A percentile compares a stretch with the other conserved stretches of the same genome.
phyloP scores from a whole-genome alignment of 1,284 basidiomycete species.

The Ceratobasidium sp. region DNA sequence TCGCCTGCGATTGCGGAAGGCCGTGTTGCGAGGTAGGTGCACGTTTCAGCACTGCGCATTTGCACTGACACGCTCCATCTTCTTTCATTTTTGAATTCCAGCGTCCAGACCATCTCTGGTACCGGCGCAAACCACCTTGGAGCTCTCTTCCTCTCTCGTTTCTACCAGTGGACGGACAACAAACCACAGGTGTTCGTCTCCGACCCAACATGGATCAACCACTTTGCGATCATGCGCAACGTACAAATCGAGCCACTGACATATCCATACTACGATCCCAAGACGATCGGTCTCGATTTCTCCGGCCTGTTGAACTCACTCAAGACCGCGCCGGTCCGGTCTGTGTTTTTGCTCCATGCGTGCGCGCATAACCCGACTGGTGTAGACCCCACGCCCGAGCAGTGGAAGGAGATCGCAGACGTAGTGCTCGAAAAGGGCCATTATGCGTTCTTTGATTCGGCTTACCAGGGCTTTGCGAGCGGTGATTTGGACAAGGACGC shows the following conservation, averaged over 20 bases:
- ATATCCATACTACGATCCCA: constrained; percentile 90
- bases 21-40: constrained; percentile 58
- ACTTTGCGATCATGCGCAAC: constrained; percentile 85
- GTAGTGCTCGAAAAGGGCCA: constrained; percentile 77
- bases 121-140: constrained; percentile 96
- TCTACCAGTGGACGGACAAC: constrained; percentile 72
- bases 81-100: constrained; percentile 50
- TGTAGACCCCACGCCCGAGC: constrained; percentile 86
- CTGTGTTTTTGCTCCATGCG: constrained; percentile 88
- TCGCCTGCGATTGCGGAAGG: constrained; percentile 75
- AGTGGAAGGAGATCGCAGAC: constrained; percentile 84
- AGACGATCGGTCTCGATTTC: constrained; percentile 88
- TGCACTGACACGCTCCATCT: background rate
- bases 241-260: constrained; percentile 79
- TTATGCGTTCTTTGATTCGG: constrained; percentile 93
- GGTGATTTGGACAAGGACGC: constrained; percentile 80
- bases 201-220: constrained; percentile 94
- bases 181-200: constrained; percentile 77
- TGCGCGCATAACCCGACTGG: constrained; percentile 97
- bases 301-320: constrained; percentile 72
- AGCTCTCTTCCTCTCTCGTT: constrained; percentile 83
- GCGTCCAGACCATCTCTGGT: constrained; percentile 91
- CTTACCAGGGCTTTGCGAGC: constrained; percentile 91
- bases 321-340: constrained; percentile 68
- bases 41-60: constrained; percentile 5